Conservation (phyloP, 768 basidiomycete species). For the Podaxis sp. region DNA sequence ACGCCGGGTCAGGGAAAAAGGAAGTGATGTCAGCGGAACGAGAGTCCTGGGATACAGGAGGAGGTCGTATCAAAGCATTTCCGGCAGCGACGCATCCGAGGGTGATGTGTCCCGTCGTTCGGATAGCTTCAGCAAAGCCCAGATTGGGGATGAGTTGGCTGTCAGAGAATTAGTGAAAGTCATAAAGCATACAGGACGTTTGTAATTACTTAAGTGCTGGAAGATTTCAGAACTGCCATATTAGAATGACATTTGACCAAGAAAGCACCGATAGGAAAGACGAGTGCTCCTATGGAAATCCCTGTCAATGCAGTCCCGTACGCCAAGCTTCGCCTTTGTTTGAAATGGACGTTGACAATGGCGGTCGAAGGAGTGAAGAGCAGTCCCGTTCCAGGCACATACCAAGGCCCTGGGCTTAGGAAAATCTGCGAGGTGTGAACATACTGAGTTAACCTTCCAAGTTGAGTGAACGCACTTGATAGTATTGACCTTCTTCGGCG, state of each 20-base stretch:
- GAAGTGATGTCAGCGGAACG: conserved; percentile 9
- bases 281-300: conserved; percentile 34
- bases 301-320: conserved; percentile 38
- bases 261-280: conserved; percentile 28
- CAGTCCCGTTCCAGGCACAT: conserved; percentile 49
- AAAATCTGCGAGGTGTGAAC: conserved; percentile 29
- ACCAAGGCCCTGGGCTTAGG: conserved; percentile 50
- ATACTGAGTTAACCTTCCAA: conserved; percentile 11
- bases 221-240: background rate
- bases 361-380: conserved; percentile 46
- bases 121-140: conserved; percentile 13
- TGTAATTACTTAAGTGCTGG: conserved; percentile 20
- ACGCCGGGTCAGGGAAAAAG: conserved; percentile 10
- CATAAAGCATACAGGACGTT: background rate
- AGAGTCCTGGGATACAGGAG: background rate
- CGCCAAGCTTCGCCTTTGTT: conserved; percentile 31
- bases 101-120: conserved; percentile 13
- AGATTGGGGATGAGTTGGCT: conserved; percentile 12
- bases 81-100: conserved; percentile 11
- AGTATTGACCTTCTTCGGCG: no score
- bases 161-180: background rate
- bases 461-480: background rate
- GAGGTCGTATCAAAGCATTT: conserved; percentile 9
- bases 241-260: background rate
- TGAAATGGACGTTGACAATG: conserved; percentile 43